Conservation (phyloP, 1,284 basidiomycete genomes). For the Volvariella volvacea region DNA sequence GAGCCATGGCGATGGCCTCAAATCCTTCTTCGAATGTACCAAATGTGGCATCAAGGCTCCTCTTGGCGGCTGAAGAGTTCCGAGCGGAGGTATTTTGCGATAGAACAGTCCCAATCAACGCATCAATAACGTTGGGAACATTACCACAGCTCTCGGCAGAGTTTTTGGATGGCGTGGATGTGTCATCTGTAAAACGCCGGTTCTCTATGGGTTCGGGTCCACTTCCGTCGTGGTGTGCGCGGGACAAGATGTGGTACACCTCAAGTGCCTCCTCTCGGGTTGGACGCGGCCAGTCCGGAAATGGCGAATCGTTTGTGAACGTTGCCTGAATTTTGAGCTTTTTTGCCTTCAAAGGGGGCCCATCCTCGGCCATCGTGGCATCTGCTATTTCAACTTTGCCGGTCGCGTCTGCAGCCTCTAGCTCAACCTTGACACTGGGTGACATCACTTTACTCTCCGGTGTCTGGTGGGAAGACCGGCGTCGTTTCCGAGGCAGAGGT, state of each 20-base stretch:
- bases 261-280: constrained; percentile 40
- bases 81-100: constrained; percentile 66
- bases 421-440: too few relatives aligned
- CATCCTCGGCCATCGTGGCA: too few relatives aligned
- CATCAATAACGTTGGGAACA: constrained; percentile 62
- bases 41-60: constrained; percentile 49
- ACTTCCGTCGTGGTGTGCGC: constrained; percentile 15
- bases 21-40: constrained; percentile 24
- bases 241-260: constrained; percentile 40
- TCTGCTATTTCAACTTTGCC: too few relatives aligned
- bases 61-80: constrained; percentile 64
- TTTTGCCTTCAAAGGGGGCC: constrained; percentile 20
- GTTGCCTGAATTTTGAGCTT: constrained; percentile 45
- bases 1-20: constrained; percentile 48
- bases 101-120: constrained; percentile 66
- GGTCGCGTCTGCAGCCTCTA: too few relatives aligned
- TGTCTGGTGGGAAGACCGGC: too few relatives aligned
- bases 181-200: background rate
- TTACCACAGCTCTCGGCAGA: constrained; percentile 48
- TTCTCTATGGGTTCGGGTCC: constrained; percentile 17
- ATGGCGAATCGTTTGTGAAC: constrained; percentile 42
- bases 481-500: too few relatives aligned
- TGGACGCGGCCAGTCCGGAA: constrained; percentile 44
- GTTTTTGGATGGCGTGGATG: constrained; percentile 23
- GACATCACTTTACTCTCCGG: too few relatives aligned